Evolutionary conservation across 768 basidiomycete species (phyloP), one percentile per base, ranked within the genome.

Genomic region (Suillus weaverae): DNA sequence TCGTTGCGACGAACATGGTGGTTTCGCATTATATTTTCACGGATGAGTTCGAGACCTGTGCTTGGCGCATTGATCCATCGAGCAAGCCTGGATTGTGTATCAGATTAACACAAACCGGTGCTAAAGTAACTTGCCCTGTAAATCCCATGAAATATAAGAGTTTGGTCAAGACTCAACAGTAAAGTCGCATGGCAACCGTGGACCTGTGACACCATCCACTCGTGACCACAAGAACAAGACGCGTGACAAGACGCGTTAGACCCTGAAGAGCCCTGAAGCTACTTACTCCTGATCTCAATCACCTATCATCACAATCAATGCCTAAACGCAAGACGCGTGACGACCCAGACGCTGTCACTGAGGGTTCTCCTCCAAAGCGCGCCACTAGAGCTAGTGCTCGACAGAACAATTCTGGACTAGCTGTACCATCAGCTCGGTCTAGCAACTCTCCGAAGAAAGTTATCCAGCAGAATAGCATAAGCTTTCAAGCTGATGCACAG

Each of bases 21-120:
- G 68, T 93, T 93, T 43, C 81, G 79, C 2, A 80, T 65, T 53
- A 94, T 87, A 68, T 92, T 92, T 51, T 90, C 84, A 66, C 81
- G 77, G 41, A 93, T 87, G 57, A 89, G 81, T 60, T 88, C 84
- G 26, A 93, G 75, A 35, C 90, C 90, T 62, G 85, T 83, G 13
- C 87, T 81, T 4, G 92, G 91, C n/a, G 91, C 89, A 76, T 93
- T 92, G 35, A 88, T 84, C 92, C 91, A 92, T 68, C 92, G 84
- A 50, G 90, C 92, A 61, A 94, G 78, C 54, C 91, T 92, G 68
- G 32, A 61, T 39, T 6, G 38, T 33, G 2, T 26, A 41, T 43
- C 36, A 39, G 63, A 66, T 60, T 39, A 68, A 68, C 33, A 41
- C 61, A 41, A 39, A 22, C 16, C 9, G 11, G 20, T 13, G 33